Conservation (phyloP, 2,329 filamentous ascomycete species). For the Calonectria montana region DNA sequence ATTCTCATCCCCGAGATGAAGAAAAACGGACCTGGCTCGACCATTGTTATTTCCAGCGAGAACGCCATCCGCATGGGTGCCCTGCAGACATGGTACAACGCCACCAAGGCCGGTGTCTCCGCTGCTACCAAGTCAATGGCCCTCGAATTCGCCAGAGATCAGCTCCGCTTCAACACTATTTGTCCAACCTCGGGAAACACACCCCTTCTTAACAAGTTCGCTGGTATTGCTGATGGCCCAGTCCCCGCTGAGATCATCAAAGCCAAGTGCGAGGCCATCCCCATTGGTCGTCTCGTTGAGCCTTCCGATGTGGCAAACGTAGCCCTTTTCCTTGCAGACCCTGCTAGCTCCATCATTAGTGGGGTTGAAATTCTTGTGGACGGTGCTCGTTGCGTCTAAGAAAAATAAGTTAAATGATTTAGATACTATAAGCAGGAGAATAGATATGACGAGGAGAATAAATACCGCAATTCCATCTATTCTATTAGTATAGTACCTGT, state of each 20-base stretch:
- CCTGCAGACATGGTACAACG: constrained; percentile 27
- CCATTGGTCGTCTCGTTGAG: constrained; percentile 32
- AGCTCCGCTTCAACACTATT: constrained; percentile 28
- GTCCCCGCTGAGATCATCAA: constrained; percentile 31
- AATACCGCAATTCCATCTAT: too few species aligned
- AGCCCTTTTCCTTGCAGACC: constrained; percentile 31
- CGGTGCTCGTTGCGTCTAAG: constrained; percentile 30
- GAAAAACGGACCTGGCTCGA: constrained; percentile 29
- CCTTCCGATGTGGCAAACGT: constrained; percentile 36
- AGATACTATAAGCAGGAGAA: not conserved
- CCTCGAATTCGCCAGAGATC: constrained; percentile 25
- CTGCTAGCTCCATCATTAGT: constrained; percentile 33
- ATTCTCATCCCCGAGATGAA: constrained; percentile 29
- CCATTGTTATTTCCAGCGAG: constrained; percentile 28
- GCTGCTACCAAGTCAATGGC: constrained; percentile 29
- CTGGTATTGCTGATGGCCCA: constrained; percentile 29
- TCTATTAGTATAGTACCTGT: too few species aligned
- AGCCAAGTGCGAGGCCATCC: constrained; percentile 34
- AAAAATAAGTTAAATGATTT: not conserved
- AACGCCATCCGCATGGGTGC: constrained; percentile 25
- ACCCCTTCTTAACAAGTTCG: constrained; percentile 27
- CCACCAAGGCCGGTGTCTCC: constrained; percentile 28
- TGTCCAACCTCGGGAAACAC: constrained; percentile 27
- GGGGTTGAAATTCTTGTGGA: constrained; percentile 32
- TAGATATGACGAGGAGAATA: not conserved